Base-by-base conservation (phyloP, 2,329 filamentous ascomycete genomes). In the Claviceps purpurea region DNA sequence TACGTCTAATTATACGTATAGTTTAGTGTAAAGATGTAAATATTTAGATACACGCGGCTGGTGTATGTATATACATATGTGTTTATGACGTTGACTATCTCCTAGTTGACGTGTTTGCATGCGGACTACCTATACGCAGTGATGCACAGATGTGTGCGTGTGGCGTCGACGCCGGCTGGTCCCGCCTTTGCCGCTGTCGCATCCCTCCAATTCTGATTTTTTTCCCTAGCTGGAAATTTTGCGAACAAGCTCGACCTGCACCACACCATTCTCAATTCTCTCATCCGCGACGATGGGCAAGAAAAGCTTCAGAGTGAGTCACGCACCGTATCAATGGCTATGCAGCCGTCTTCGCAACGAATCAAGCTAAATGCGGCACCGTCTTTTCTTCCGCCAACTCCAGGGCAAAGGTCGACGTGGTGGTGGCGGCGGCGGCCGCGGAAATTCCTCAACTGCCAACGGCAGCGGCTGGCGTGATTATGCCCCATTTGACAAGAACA, bases 401-500 rank as follows among this genome's bases (percentile, higher is more conserved):
- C 37, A 70, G 65, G 68, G 68, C 50, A 69, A 68, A 55, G 62
- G 61, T 47, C 61, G 66, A 57, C 65, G 67, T 14, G 66, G 66
- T 41, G 64, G 65, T 47, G 64, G 66, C 22, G 65, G 66, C 20
- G 65, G 66, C 56, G 60, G 65, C 38, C 59, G 60, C 20, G 56
- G 60, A 43, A 54, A 58, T 43, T 55, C 57, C 4, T 49, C 53
- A 39, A 54, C 46, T 16, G 48, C 51, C 40, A 53, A 56, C 41
- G 59, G 61, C 42, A 59, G 61, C 44, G 58, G 55, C 24, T 70
- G 63, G 62, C 65, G 61, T 54, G 65, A 69, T 58, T 70, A 69
- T 54, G 60, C 66, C 49, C 58, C 61, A 47, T 63, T 95, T 51
- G 70, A 75, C 60, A 93, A 90, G 73, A 73, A 82, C 61, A 95